Base-by-base conservation (phyloP, 257 asterid genomes). In the Lycium barbarum region DNA sequence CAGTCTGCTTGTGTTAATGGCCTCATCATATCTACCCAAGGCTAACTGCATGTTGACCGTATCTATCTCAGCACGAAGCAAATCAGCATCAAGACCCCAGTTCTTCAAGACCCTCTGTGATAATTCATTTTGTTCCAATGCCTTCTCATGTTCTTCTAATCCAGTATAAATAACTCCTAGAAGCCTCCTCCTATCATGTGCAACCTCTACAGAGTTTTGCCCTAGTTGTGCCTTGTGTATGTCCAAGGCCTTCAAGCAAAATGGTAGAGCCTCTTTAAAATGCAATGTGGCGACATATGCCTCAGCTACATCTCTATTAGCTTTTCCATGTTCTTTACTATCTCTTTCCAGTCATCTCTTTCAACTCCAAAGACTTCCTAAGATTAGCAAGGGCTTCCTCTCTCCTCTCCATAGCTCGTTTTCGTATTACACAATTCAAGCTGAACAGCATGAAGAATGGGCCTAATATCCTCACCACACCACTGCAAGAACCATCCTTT, bases 1-100 rank as follows among this genome's bases (percentile, higher is more conserved):
- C 97, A 8, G 99, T 96, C 70, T 93, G 93, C 79, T 90, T 93
- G 71, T 93, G 67, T 87, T 79, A 59, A 96, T 90, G 43, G 98
- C 99, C 79, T 93, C 95, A 17, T 94, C 94, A 80, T 89, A 89
- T 78, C 93, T 93, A 74, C 98, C 98, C 62, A 96, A 84, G 13
- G 99, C 91, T 85, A 96, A 92, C 87, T 93, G 98, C 98, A 96
- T 95, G 85, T 96, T 95, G 45, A 98, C 96, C 54, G 98, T 95
- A 80, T 94, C 99, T 1, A 96, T 93, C 87, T 95, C 98, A 2
- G 97, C 98, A 33, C 95, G 97, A 51, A 93, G 95, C 90, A 95
- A 87, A 83, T 95, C 99, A 65, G 97, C 85, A 84, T 78, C 80
- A 74, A 89, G 90, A 79, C 98, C 98, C 99, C 99, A 96, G 61